Base-by-base conservation (phyloP, 345 rosid genomes). In the Ceriops decandra region DNA sequence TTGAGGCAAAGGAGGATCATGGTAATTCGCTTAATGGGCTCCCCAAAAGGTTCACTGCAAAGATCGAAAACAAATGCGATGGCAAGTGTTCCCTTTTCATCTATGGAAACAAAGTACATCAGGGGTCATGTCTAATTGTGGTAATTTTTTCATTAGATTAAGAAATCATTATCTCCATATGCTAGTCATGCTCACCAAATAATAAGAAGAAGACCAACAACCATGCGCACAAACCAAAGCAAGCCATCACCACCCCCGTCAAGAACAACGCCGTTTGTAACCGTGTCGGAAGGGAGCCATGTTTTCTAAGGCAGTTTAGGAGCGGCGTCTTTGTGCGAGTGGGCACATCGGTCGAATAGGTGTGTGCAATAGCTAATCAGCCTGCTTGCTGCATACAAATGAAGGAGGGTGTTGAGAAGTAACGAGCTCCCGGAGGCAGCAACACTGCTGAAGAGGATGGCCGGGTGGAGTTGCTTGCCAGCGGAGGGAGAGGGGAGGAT, bases 241-340 rank as follows among this genome's bases (percentile, higher is more conserved):
- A 87, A 38, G 85, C 80, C 66, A 85, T 2, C 17, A 80, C 79
- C 66, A 89, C 87, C 57, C 57, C 82, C 89, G 73, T 91, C 96
- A 5, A 85, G 77, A 31, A 63, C 62, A 35, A 76, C 77, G 2
- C 78, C 53, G 31, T 72, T 66, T 63, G 67, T 79, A 61, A 58
- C 62, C 95, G 86, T 5, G 11, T 57, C 68, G 86, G 75, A 51
- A 33, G 22, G 47, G 17, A 58, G 2, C 67, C 60, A 21, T 69
- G 62, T 57, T 79, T 82, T 0, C 82, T 67, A 61, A 86, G 81
- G 35, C 30, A 28, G 30, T 28, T 28, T 28, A 28, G 30, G 30
- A 28, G 30, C 30, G 30, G 30, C 3, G 30, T 28, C 30, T 28
- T 28, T 28, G 30, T 28, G 3, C 30, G 30, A 28, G 30, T 28